Evolutionary conservation across 2,329 filamentous ascomycete genomes (phyloP), one percentile per base, ranked within the genome.

Genomic region (Geoglossum cookeanum): DNA sequence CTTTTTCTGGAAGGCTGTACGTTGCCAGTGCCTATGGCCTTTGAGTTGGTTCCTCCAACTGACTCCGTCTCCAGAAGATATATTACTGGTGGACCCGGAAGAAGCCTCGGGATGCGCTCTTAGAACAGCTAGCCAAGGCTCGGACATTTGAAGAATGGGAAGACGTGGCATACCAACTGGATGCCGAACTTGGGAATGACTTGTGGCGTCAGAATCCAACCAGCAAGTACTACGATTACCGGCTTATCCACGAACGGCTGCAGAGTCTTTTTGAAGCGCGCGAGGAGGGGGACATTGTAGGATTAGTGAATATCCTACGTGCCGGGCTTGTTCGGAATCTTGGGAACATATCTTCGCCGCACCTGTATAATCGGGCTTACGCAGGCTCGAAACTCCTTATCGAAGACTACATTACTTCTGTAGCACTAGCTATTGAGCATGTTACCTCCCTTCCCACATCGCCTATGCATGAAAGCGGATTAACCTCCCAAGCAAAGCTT

Each of bases 381-480:
- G 84, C 85, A 1, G 90, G 90, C 15, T 95, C 90, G 0, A 96
- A 96, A 68, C 79, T 86, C 56, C 72, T 95, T 53, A 94, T 96
- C 60, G 89, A 95, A 66, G 86, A 94, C 68, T 96, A 96, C 66
- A 83, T 94, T 60, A 82, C 83, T 0, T 83, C 91, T 65, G 83
- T 94, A 39, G 85, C 85, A n/a, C 79, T 85, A 59, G 84, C 87
- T 1, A 80, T 95, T 57, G 79, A 86, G 60, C 83, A 90, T 65
- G 83, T 96, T 42, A 83, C 82, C 32, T 72, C 73, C 22, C 75
- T 87, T 56, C 81, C 84, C 22, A 83, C 79, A 0, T 74, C 74
- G 17, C 72, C 75, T 0, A 71, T 64, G 68, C 66, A 72, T 55
- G 70, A 71, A 13, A 71, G 67, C 59, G 74, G 74, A 3, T 72